Base-by-base conservation (phyloP, 2,329 filamentous ascomycete species). In the Trichoderma polysporum region DNA sequence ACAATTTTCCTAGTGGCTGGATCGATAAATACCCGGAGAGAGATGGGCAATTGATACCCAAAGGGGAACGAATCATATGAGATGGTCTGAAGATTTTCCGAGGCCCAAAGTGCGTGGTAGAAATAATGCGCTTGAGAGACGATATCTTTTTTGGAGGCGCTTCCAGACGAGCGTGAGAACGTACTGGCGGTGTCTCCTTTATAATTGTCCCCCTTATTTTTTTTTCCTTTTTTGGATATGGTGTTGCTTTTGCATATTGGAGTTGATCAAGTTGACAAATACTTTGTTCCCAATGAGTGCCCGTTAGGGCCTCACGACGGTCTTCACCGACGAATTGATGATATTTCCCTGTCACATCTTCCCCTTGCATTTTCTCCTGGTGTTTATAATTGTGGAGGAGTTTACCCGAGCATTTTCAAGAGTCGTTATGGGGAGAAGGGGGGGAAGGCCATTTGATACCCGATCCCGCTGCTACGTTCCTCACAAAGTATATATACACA, bases 391-490 rank as follows among this genome's bases (percentile, higher is more conserved):
- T 22, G 37, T 41, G 37, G 50, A 31, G 60, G 37, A 64, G 29
- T 64, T 64, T 33, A 15, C 50, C 13, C 45, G 49, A 41, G 50
- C 61, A 54, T 54, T 45, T 63, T 29, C 22, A 56, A 35, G 37
- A 33, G 50, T 35, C 37, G 19, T 47, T 37, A 8, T 50, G 19
- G 57, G 27, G 39, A 15, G 37, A 39, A n/a, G n/a, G n/a, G n/a
- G n/a, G n/a, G n/a, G n/a, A n/a, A n/a, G 56, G 27, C 19, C 33
- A n/a, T 7, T 64, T 29, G 61, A 64, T 64, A 64, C 61, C 61
- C 61, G 50, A 64, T 56, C 61, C 39, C 50, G 49, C 35, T 35
- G 52, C 60, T 25, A 35, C 61, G 27, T 56, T 64, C 29, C 49
- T 27, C 29, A 27, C 58, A 37, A 39, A 29, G 22, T 59, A 59